phyloP scores from a whole-genome alignment of 495 filamentous ascomycete species.

The Hyaloscypha variabilis region DNA sequence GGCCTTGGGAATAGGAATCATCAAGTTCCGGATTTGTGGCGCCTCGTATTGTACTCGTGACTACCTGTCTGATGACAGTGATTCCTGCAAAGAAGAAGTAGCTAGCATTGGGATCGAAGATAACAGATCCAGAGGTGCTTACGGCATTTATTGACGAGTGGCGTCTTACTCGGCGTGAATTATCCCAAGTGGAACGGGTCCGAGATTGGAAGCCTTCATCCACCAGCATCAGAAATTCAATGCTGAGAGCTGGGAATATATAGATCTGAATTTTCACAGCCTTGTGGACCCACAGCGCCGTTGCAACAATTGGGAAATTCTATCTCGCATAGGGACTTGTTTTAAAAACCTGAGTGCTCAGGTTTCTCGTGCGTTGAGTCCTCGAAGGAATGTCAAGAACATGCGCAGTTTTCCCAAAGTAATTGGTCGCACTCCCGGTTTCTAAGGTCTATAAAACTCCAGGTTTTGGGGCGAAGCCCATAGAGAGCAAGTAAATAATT shows the following conservation, averaged over 20 bases:
- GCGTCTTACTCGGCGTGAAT: neutral
- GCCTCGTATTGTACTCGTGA: neutral
- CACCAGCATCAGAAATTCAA: neutral
- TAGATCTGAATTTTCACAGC: neutral
- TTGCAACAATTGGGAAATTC: too few relatives aligned
- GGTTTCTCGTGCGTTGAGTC: slow-evolving; percentile 2
- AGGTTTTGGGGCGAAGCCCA: neutral
- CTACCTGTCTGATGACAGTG: neutral
- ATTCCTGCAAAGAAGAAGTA: neutral
- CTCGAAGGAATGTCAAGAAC: neutral
- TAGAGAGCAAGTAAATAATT: too few relatives aligned
- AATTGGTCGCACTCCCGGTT: neutral
- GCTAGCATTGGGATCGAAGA: neutral
- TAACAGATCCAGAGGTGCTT: neutral
- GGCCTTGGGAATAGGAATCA: neutral
- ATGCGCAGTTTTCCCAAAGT: neutral
- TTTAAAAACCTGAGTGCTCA: neutral
- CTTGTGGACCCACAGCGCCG: neutral
- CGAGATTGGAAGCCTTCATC: neutral
- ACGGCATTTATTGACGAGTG: neutral
- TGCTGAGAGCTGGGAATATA: neutral
- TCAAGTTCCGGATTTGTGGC: neutral
- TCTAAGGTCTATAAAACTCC: neutral
- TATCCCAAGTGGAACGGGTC: slow-evolving; percentile 1
- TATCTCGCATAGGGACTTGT: neutral